These are phyloP conservation scores for Chrysanthemum lavandulifolium DNA, from an alignment of 129 eudicot genomes.

Conservation along the genomic window DNA sequence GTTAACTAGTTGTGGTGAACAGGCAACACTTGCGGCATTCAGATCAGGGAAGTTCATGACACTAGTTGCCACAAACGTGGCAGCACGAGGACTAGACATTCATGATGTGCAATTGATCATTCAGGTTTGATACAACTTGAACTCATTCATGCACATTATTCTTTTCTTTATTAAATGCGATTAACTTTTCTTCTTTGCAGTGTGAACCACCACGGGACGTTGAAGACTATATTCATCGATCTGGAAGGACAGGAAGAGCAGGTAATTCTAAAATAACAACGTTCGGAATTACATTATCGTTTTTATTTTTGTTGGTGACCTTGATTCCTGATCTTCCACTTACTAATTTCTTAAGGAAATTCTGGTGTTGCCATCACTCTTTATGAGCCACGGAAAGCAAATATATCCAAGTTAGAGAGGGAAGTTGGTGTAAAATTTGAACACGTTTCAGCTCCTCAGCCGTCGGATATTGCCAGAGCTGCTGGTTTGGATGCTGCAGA, in stretches of 20 bases:
- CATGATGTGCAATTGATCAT: constrained; percentile 86
- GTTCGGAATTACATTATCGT: neutral
- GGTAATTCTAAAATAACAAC: constrained; percentile 32
- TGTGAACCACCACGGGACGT: constrained; percentile 98
- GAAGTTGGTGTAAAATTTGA: constrained; percentile 96
- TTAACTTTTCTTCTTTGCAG: constrained; percentile 30
- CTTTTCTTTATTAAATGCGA: neutral
- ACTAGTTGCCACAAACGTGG: constrained; percentile 93
- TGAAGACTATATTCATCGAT: constrained; percentile 92
- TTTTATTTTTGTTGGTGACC: neutral
- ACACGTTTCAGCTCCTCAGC: constrained; percentile 88
- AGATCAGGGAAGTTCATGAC: constrained; percentile 81
- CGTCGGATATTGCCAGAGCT: constrained; percentile 90
- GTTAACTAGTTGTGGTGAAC: neutral
- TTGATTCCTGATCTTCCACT: neutral
- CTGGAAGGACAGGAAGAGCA: constrained; percentile 97
- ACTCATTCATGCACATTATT: neutral
- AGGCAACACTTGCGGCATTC: constrained; percentile 85
- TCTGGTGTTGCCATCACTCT: constrained; percentile 90
- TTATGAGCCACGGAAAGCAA: constrained; percentile 73
- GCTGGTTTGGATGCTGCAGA: constrained; percentile 89
- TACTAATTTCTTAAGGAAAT: constrained; percentile 44
- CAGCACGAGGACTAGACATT: constrained; percentile 92
- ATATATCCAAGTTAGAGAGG: constrained; percentile 75
- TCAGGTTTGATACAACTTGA: constrained; percentile 48